Conservation (phyloP, 1,284 basidiomycete genomes). For the Ustilago bromivora region DNA sequence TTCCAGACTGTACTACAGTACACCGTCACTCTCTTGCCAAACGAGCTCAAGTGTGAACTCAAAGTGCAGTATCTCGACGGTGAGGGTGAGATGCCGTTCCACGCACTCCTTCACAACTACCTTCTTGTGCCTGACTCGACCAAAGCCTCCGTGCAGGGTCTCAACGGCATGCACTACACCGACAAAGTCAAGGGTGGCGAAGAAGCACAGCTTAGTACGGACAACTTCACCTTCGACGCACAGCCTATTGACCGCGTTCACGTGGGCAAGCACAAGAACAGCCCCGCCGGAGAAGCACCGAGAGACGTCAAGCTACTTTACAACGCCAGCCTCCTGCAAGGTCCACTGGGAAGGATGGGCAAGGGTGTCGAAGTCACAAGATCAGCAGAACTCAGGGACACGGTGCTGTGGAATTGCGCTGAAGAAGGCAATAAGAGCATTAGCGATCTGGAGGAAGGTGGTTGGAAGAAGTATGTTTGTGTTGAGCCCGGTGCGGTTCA, state of each 20-base stretch:
- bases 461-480: slow-evolving; percentile 69
- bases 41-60: slow-evolving; percentile 60
- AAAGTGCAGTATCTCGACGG: slow-evolving; percentile 56
- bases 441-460: slow-evolving; percentile 69
- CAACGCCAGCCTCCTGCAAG: slow-evolving; percentile 38
- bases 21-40: slow-evolving; percentile 47
- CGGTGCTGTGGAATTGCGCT: slow-evolving; percentile 70
- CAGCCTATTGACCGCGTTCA: slow-evolving; percentile 52
- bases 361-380: slow-evolving; percentile 52
- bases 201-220: slow-evolving; percentile 27
- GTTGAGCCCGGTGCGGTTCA: slow-evolving; percentile 69
- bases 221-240: slow-evolving; percentile 38
- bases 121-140: slow-evolving; percentile 62
- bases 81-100: slow-evolving; percentile 66
- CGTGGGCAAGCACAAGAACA: slow-evolving; percentile 38
- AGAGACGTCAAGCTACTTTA: slow-evolving; percentile 46
- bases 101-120: slow-evolving; percentile 70
- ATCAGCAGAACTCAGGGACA: slow-evolving; percentile 49
- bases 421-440: slow-evolving; percentile 66
- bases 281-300: slow-evolving; percentile 14
- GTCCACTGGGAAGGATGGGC: slow-evolving; percentile 41
- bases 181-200: slow-evolving; percentile 52
- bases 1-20: slow-evolving; percentile 47
- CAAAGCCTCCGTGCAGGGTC: slow-evolving; percentile 46
- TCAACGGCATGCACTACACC: slow-evolving; percentile 47